Evolutionary conservation across 1,284 basidiomycete species (phyloP).

Genomic region (Polyporus tsugae): DNA sequence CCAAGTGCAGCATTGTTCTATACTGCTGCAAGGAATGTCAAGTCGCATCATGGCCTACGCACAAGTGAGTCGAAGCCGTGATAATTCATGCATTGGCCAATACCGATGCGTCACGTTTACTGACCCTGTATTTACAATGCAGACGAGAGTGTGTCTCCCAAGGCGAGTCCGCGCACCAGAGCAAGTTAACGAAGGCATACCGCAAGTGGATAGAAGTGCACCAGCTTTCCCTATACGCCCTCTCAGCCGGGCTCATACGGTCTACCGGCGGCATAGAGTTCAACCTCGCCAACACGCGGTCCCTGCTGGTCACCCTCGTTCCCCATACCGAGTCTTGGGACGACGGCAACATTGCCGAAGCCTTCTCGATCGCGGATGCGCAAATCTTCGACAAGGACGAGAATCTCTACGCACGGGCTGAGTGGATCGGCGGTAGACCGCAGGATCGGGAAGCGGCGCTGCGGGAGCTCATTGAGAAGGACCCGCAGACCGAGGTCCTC

Average conservation of each 20-base stretch:
- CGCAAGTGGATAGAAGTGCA: background rate
- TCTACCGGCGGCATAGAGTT: conserved; percentile 1
- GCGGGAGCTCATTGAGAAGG: background rate
- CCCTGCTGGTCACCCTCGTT: background rate
- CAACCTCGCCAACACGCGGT: background rate
- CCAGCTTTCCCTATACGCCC: background rate
- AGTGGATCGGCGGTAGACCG: background rate
- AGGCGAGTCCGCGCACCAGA: background rate
- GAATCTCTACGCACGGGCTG: background rate
- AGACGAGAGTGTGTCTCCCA: background rate
- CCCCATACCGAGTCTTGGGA: background rate
- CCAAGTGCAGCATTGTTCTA: background rate
- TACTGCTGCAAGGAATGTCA: conserved; percentile 12
- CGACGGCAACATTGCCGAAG: background rate
- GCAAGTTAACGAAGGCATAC: background rate
- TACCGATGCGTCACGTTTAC: background rate
- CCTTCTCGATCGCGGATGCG: background rate
- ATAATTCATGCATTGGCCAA: background rate
- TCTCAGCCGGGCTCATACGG: background rate
- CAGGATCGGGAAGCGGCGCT: background rate
- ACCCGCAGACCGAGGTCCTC: background rate
- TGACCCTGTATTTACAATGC: background rate
- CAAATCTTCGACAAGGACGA: conserved; percentile 1
- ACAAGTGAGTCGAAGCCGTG: conserved; percentile 2
- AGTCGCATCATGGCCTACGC: background rate